Base-by-base conservation (phyloP, 345 rosid species). In the Gynandropsis gynandra region DNA sequence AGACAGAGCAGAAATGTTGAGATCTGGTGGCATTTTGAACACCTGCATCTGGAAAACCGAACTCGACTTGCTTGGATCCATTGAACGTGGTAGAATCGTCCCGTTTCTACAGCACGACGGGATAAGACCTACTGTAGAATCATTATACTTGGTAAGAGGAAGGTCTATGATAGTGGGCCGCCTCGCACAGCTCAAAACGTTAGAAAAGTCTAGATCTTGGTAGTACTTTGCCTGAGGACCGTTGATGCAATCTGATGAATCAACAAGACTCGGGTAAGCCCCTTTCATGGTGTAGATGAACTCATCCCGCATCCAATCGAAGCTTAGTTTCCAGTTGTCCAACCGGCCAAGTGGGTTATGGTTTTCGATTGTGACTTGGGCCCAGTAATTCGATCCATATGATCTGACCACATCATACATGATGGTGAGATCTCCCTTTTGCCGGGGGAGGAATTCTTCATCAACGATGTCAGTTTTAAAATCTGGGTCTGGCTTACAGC, bases 21-120 rank as follows among this genome's bases (percentile, higher is more conserved):
- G 72, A 72, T 74, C 66, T 1, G 97, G 99, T 32, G 93, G 90
- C 99, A 92, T 82, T 65, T 92, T 92, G 71, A 20, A 85, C 32
- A 88, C 95, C 63, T 92, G 80, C 78, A 92, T 63, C 69, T 85
- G 81, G 56, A 92, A 92, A 44, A 61, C 82, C 0, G 99, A 92
- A 16, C 66, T 74, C 0, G 94, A 92, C 79, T 76, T 81, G 73
- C 71, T 77, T 2, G 97, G 90, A 47, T 92, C 94, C 85, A 88
- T 88, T 1, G 70, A 36, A 3, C 71, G 79, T 15, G 99, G 94
- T 67, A 92, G 69, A 66, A 92, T 78, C 2, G 95, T 83, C 9
- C 97, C 97, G 48, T 88, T 88, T 36, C 94, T 74, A 69, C 98
- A 92, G 63, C 98, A 92, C 3, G 37, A 69, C 11, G 96, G 96